Conservation (phyloP, 192 early-diverging fungal species). For the Coemansia furcata region DNA sequence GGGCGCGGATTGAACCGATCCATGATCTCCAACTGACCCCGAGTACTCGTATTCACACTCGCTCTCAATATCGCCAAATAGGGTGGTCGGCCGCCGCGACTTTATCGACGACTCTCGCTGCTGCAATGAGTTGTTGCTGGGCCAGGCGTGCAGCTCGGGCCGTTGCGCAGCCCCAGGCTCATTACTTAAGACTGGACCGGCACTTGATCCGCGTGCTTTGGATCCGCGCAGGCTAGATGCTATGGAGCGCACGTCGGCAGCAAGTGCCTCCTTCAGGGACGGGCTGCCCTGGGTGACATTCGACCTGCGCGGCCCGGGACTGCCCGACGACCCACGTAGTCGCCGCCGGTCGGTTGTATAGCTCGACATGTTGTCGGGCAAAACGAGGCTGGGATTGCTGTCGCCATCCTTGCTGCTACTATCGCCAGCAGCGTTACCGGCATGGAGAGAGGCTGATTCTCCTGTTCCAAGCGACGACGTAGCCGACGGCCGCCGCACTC, state of each 20-base stretch:
- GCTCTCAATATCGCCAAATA: constrained; percentile 28
- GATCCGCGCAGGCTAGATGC: constrained; percentile 40
- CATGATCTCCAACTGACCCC: constrained; percentile 25
- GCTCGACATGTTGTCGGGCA: constrained; percentile 12
- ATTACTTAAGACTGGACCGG: constrained; percentile 22
- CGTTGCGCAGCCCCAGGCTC: constrained; percentile 16
- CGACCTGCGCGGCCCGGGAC: constrained; percentile 19
- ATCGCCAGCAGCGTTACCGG: constrained; percentile 25
- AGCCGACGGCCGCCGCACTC: constrained; percentile 47
- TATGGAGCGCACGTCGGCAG: constrained; percentile 38
- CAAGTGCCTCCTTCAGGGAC: constrained; percentile 31
- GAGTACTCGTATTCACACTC: constrained; percentile 27
- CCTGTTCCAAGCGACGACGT: constrained; percentile 45
- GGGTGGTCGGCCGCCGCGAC: constrained; percentile 33
- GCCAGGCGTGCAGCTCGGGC: constrained; percentile 23
- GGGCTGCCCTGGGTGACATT: constrained; percentile 33
- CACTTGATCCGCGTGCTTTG: constrained; percentile 33
- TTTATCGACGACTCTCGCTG: constrained; percentile 40
- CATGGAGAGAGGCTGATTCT: constrained; percentile 38
- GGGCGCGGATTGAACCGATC: constrained; percentile 35
- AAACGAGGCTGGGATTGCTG: constrained; percentile 5
- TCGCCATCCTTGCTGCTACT: constrained; percentile 26
- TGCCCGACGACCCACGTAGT: constrained; percentile 30
- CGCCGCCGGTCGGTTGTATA: constrained; percentile 28
- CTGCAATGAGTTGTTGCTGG: constrained; percentile 32